Evolutionary conservation across 495 filamentous ascomycete genomes (phyloP).

Genomic region (Cercophora newfieldiana): DNA sequence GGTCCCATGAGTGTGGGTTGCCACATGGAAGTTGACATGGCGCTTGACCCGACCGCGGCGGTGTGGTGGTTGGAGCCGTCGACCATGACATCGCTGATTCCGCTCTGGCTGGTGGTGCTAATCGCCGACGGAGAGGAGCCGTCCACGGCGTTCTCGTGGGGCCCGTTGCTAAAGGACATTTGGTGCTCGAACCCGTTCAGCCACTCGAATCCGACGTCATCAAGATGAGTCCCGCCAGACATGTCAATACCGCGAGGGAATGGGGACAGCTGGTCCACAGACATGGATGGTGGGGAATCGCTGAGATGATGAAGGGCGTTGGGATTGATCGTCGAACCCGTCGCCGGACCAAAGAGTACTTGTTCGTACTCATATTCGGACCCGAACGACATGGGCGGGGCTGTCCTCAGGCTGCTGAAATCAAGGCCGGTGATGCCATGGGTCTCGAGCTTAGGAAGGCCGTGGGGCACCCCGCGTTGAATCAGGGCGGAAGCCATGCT

Average conservation of each 20-base stretch:
- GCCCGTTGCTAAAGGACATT: slow-evolving; percentile 64
- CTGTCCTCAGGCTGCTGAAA: slow-evolving; percentile 69
- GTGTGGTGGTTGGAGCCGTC: slow-evolving; percentile 70
- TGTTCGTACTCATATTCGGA: slow-evolving; percentile 74
- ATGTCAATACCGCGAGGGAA: slow-evolving; percentile 68
- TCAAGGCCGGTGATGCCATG: slow-evolving; percentile 57
- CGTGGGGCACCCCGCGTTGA: slow-evolving; percentile 62
- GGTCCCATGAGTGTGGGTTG: slow-evolving; percentile 65
- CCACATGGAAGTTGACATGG: slow-evolving; percentile 51
- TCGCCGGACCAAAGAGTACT: slow-evolving; percentile 63
- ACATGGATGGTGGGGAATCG: slow-evolving; percentile 74
- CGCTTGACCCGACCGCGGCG: slow-evolving; percentile 45
- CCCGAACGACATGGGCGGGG: slow-evolving; percentile 71
- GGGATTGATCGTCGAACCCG: slow-evolving; percentile 82
- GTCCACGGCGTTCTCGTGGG: slow-evolving; percentile 77
- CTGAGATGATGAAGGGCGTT: slow-evolving; percentile 93
- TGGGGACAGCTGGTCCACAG: slow-evolving; percentile 71
- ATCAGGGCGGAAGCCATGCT: slow-evolving; percentile 68
- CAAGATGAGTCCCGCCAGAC: slow-evolving; percentile 58
- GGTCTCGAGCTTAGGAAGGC: slow-evolving; percentile 83
- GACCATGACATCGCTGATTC: slow-evolving; percentile 88
- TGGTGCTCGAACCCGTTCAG: slow-evolving; percentile 77
- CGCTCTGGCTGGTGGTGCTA: slow-evolving; percentile 88
- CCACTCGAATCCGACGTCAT: slow-evolving; percentile 80
- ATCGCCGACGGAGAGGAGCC: slow-evolving; percentile 94